Conservation (phyloP, 257 asterid genomes). For the Fraxinus cuspidata region DNA sequence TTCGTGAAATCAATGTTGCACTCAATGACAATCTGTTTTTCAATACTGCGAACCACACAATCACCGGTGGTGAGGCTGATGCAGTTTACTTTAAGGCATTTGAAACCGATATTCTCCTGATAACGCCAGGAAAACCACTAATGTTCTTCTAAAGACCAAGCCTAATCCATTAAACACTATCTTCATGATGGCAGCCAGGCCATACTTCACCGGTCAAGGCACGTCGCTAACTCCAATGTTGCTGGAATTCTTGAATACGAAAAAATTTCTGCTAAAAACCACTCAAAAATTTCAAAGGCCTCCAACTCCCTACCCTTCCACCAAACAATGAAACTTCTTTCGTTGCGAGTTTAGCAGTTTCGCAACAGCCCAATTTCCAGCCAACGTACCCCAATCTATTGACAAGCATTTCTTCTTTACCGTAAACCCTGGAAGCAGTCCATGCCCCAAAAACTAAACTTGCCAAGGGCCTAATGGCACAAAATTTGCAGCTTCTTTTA, state of each 20-base stretch:
- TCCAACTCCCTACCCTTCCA: constrained; percentile 54
- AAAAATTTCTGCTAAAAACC: constrained; percentile 4
- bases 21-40: constrained; percentile 75
- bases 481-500: constrained; percentile 59
- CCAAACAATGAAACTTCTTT: constrained; percentile 53
- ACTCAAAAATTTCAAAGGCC: constrained; percentile 23
- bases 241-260: constrained; percentile 52
- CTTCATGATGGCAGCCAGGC: constrained; percentile 60
- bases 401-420: constrained; percentile 43
- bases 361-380: constrained; percentile 49
- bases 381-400: constrained; percentile 40
- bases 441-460: constrained; percentile 48
- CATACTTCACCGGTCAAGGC: constrained; percentile 60
- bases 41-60: constrained; percentile 50
- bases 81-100: constrained; percentile 64
- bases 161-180: constrained; percentile 33
- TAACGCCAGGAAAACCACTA: constrained; percentile 61
- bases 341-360: constrained; percentile 49
- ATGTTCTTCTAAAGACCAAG: constrained; percentile 52
- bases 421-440: constrained; percentile 40
- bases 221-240: constrained; percentile 60
- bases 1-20: constrained; percentile 70
- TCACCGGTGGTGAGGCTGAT: constrained; percentile 61
- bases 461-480: constrained; percentile 74
- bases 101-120: constrained; percentile 39